phyloP scores from a whole-genome alignment of 805 yeast genomes.

The Sugiyamaella qingdaonensis region DNA sequence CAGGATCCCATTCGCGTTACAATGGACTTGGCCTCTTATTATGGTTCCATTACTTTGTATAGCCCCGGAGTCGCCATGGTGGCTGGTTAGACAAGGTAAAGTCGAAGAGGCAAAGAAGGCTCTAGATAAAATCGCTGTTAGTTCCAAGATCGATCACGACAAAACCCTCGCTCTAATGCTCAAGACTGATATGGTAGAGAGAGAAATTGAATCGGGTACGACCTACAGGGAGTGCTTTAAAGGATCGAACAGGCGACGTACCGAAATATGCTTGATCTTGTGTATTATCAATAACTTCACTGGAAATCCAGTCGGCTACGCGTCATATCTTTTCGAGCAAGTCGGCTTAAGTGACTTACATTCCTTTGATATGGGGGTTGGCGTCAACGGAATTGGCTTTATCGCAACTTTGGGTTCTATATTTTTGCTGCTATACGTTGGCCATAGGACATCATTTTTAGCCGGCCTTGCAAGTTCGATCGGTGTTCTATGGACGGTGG shows the following conservation, averaged over 20 bases:
- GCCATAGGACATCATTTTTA: slow-evolving; percentile 20
- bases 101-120: slow-evolving; percentile 43
- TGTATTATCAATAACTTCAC: slow-evolving; percentile 38
- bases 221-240: slow-evolving; percentile 13
- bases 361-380: slow-evolving; percentile 41
- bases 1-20: slow-evolving; percentile 51
- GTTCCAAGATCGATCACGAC: slow-evolving; percentile 29
- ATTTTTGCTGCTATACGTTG: slow-evolving; percentile 17
- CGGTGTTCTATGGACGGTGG: slow-evolving; percentile 15
- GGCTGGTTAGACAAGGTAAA: slow-evolving; percentile 63
- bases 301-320: slow-evolving; percentile 29
- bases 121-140: slow-evolving; percentile 38
- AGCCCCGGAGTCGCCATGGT: slow-evolving; percentile 87
- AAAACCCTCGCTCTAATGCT: slow-evolving; percentile 14
- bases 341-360: slow-evolving; percentile 29
- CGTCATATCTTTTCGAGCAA: slow-evolving; percentile 46
- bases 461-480: slow-evolving; percentile 12
- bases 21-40: slow-evolving; percentile 57
- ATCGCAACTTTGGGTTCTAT: slow-evolving; percentile 29
- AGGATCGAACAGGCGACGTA: slow-evolving; percentile 11
- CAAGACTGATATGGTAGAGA: slow-evolving; percentile 35
- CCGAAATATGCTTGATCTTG: slow-evolving; percentile 40
- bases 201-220: slow-evolving; percentile 11
- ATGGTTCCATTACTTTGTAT: slow-evolving; percentile 35
- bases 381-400: slow-evolving; percentile 11